A percentile compares a stretch with the other conserved stretches of the same genome.
phyloP scores from a whole-genome alignment of 1,284 basidiomycete species.

The Pascua sp. region DNA sequence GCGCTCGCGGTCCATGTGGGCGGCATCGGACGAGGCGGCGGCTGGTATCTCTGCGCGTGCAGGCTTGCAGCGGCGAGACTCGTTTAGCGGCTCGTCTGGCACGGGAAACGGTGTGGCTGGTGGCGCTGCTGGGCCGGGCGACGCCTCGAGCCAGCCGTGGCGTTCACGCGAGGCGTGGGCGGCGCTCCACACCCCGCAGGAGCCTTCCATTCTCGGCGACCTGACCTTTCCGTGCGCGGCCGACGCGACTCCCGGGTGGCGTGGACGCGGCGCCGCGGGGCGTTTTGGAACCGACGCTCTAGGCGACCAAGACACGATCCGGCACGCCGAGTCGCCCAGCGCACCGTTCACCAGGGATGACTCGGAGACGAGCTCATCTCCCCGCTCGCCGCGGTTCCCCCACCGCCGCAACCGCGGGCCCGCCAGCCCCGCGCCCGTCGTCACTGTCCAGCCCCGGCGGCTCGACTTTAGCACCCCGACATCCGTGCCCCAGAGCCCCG shows the following conservation, averaged over 20 bases:
- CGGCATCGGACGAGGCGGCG: constrained; percentile 7
- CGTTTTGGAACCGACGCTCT: constrained; percentile 11
- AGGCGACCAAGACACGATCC: constrained; percentile 5
- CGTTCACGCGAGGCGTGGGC: constrained; percentile 33
- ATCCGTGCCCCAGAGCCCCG: too few species aligned
- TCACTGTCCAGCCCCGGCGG: background rate
- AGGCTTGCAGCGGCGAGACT: constrained; percentile 6
- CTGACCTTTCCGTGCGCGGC: constrained; percentile 14
- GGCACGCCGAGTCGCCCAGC: background rate
- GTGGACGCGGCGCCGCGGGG: constrained; percentile 16
- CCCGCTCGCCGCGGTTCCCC: too few species aligned
- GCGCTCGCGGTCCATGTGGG: constrained; percentile 10
- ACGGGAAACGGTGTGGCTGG: background rate
- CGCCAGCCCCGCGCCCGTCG: too few species aligned
- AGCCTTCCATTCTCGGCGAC: constrained; percentile 4
- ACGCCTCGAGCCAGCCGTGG: constrained; percentile 32
- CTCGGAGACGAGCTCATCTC: background rate
- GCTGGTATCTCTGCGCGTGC: background rate
- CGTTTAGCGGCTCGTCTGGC: constrained; percentile 2
- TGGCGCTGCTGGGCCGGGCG: background rate
- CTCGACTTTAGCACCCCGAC: constrained; percentile 1
- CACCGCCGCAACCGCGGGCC: too few species aligned
- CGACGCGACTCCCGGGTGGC: constrained; percentile 12
- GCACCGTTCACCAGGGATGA: background rate
- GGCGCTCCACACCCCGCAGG: constrained; percentile 21